Conservation (phyloP, 2,329 filamentous ascomycete genomes). For the Aspergillus versicolor region DNA sequence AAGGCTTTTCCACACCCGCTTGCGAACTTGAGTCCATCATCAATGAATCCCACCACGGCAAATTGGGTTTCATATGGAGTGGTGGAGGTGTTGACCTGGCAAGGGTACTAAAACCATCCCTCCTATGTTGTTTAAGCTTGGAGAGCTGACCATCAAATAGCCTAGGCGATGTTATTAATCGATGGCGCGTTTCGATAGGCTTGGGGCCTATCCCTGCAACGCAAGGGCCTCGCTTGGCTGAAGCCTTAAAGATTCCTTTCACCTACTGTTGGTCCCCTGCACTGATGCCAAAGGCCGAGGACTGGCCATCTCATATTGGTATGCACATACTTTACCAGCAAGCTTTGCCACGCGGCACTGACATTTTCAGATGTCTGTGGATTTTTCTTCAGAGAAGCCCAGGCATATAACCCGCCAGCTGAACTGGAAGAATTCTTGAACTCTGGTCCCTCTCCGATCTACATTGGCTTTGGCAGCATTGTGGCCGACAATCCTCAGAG, state of each 20-base stretch:
- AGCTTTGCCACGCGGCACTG: neutral
- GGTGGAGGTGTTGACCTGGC: constrained; percentile 53
- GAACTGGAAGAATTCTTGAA: constrained; percentile 47
- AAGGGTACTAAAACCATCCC: constrained; percentile 34
- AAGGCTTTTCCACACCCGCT: constrained; percentile 50
- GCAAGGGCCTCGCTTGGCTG: constrained; percentile 38
- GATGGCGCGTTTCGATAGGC: constrained; percentile 40
- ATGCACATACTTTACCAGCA: constrained; percentile 1
- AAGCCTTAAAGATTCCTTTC: constrained; percentile 40
- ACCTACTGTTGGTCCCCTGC: constrained; percentile 49
- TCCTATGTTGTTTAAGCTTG: no score
- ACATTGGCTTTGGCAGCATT: constrained; percentile 59
- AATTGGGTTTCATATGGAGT: constrained; percentile 51
- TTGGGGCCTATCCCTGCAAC: constrained; percentile 40
- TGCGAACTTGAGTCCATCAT: constrained; percentile 44
- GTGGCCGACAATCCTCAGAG: constrained; percentile 52
- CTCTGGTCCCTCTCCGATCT: constrained; percentile 51
- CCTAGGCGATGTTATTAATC: constrained; percentile 49
- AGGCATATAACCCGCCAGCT: constrained; percentile 40
- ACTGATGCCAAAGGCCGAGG: constrained; percentile 40
- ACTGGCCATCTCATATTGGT: constrained; percentile 42
- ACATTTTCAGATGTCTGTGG: constrained; percentile 40
- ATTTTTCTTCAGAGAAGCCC: constrained; percentile 45
- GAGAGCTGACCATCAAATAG: constrained; percentile 16
- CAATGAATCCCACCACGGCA: constrained; percentile 32